Evolutionary conservation across 805 yeast genomes (phyloP).

Genomic region (Sugiyamaella floridensis): DNA sequence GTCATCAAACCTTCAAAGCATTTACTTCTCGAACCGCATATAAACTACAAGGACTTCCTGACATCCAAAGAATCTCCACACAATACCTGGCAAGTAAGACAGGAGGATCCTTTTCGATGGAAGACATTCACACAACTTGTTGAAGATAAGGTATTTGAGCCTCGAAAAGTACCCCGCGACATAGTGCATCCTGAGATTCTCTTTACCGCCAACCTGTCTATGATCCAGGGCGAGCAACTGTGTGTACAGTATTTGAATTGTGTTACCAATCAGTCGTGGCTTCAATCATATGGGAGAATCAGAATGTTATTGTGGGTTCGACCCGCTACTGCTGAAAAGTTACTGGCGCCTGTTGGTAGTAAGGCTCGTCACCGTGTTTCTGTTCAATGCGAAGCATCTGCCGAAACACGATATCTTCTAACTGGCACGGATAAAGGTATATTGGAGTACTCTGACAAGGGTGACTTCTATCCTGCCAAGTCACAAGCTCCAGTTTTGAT

Average conservation of each 20-base stretch:
- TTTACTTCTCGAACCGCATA: constrained; percentile 50
- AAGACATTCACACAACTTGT: constrained; percentile 44
- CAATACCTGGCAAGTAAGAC: constrained; percentile 14
- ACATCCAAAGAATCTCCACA: constrained; percentile 3
- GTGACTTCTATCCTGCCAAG: constrained; percentile 12
- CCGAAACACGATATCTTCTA: constrained; percentile 55
- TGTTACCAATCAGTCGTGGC: constrained; percentile 64
- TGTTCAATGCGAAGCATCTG: constrained; percentile 55
- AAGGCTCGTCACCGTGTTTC: constrained; percentile 54
- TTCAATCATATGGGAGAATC: constrained; percentile 65
- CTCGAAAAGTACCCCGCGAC: constrained; percentile 32
- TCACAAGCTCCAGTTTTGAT: constrained; percentile 39
- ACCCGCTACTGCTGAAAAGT: constrained; percentile 52
- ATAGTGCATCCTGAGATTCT: constrained; percentile 47
- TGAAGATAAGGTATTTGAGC: constrained; percentile 39
- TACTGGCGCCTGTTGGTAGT: constrained; percentile 50
- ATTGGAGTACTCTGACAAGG: not conserved
- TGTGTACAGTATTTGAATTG: constrained; percentile 71
- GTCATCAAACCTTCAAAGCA: constrained; percentile 57
- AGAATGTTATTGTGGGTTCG: constrained; percentile 66
- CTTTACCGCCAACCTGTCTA: constrained; percentile 52
- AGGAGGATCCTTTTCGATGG: constrained; percentile 64
- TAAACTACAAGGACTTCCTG: constrained; percentile 25
- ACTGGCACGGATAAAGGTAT: constrained; percentile 16
- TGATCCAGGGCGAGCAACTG: constrained; percentile 55